A percentile compares a stretch with the other conserved stretches of the same genome.
Evolutionary conservation across 441 rosid species (phyloP).

Genomic region (Breynia disticha): DNA sequence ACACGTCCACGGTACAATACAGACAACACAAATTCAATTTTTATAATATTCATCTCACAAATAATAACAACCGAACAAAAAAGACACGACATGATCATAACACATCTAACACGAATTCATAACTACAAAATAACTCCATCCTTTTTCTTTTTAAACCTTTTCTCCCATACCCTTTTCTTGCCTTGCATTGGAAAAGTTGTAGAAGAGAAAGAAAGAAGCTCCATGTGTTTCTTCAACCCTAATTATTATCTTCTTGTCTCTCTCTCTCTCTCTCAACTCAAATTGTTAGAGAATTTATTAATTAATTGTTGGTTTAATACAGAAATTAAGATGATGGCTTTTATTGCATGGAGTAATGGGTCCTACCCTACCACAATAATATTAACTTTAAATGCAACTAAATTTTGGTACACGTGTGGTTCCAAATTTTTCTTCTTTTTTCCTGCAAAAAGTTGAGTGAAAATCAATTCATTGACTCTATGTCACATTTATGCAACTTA

Average conservation of each 20-base stretch:
- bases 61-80: too few species aligned
- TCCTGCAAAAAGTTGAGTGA: constrained; percentile 9
- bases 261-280: not conserved
- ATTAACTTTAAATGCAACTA: constrained; percentile 21
- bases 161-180: too few species aligned
- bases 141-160: not conserved
- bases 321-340: not conserved
- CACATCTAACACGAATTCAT: too few species aligned
- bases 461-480: constrained; percentile 12
- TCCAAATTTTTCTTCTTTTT: constrained; percentile 3
- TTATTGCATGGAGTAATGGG: constrained; percentile 1
- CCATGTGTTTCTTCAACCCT: not conserved
- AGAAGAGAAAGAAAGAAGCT: not conserved
- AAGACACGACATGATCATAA: too few species aligned
- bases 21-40: too few species aligned
- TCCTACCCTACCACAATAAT: constrained; percentile 14
- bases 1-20: too few species aligned
- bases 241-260: not conserved
- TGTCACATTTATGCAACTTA: not conserved
- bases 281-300: not conserved
- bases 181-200: constrained; percentile 16
- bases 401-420: constrained; percentile 20
- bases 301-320: not conserved
- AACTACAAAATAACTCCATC: not conserved
- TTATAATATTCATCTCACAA: too few species aligned